Percentiles rank a stretch among this genome's conserved stretches.
These are phyloP conservation scores for Mrakiaceae sp. DNA, from an alignment of 1,284 basidiomycete species.

Conservation along the genomic window DNA sequence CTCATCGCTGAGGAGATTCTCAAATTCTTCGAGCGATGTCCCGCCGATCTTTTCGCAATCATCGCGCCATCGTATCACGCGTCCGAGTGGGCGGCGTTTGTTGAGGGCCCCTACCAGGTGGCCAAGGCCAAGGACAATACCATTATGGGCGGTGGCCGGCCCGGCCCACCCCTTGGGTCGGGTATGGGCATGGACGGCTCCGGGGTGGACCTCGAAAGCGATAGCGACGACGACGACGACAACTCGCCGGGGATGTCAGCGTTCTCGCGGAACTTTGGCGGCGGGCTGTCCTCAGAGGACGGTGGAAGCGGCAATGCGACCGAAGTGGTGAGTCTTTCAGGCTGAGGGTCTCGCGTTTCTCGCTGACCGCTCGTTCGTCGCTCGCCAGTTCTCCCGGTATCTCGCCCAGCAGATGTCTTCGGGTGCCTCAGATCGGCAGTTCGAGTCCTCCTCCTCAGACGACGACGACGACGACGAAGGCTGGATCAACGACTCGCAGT, in stretches of 20 bases:
- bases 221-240: constrained; percentile 26
- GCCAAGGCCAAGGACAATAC: constrained; percentile 71
- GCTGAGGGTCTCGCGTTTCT: not conserved
- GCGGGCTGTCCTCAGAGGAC: constrained; percentile 1
- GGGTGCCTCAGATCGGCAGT: constrained; percentile 12
- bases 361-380: not conserved
- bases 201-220: constrained; percentile 20
- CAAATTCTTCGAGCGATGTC: constrained; percentile 58
- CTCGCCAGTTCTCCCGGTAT: constrained; percentile 17
- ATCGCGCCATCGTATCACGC: constrained; percentile 57
- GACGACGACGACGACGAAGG: constrained; percentile 18
- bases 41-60: constrained; percentile 56
- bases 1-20: constrained; percentile 51
- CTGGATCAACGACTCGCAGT: constrained; percentile 12
- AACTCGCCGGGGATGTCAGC: constrained; percentile 8
- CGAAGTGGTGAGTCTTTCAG: constrained; percentile 5
- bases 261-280: constrained; percentile 2
- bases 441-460: constrained; percentile 18
- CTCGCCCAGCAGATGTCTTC: constrained; percentile 19
- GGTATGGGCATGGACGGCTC: not conserved
- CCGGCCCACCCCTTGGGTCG: constrained; percentile 18
- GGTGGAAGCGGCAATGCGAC: not conserved
- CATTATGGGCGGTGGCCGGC: constrained; percentile 60
- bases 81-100: constrained; percentile 78
- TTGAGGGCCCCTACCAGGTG: constrained; percentile 67